Base-by-base conservation (phyloP, 306 rosid species). In the Castanea crenata region DNA sequence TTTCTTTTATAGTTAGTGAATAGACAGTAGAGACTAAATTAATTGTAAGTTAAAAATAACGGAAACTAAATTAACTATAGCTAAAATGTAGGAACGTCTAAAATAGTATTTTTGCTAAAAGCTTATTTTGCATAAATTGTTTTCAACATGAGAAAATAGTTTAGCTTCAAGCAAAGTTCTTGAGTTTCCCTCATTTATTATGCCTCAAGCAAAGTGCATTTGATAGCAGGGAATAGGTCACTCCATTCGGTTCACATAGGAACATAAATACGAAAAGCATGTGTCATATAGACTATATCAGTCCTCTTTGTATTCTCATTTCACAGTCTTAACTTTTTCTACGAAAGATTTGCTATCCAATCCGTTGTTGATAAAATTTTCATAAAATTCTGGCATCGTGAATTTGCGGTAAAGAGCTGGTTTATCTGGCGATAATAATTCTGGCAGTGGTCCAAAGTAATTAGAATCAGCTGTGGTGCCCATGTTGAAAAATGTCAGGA, bases 41-140 rank as follows among this genome's bases (percentile, higher is more conserved):
- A 38, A 38, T 38, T 38, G 0, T 0, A 38, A 38, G 0, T 38
- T 38, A 2, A 38, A 38, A 38, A 7, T 38, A 38, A 38, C 0
- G 0, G 0, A 10, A 1, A 0, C 0, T 10, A 38, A 38, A 38
- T 38, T 38, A 38, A 38, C 10, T 38, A 10, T 0, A 0, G 0
- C 44, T 0, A 38, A 38, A 38, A 38, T 38, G 0, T 38, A 38
- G 0, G 44, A 0, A 38, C 44, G 21, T 21, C 21, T 2, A 38
- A 38, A 38, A 38, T 38, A 38, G 0, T 7, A 38, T 38, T 6
- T 38, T 7, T 6, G 6, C 44, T 1, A 38, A 0, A 1, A 38
- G 10, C 10, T 7, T 38, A 7, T 38, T 38, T 38, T 0, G 44
- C 44, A 38, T 38, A 2, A 38, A 38, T 38, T 38, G 7, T 38